Conservation (phyloP, 805 yeast species). For the Myxozyma vanderwaltii region DNA sequence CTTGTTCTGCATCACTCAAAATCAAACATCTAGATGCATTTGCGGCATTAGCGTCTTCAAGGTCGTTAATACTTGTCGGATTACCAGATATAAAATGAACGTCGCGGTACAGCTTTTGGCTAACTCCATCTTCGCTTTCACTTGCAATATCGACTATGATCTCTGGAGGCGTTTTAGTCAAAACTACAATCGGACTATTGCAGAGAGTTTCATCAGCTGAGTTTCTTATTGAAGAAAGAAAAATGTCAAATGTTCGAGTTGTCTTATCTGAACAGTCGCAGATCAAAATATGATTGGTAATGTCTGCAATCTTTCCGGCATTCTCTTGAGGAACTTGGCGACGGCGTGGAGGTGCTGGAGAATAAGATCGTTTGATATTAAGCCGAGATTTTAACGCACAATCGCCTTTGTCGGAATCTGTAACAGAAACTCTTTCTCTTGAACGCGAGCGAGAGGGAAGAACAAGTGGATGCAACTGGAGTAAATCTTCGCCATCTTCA, state of each 20-base stretch:
- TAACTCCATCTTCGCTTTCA: background rate
- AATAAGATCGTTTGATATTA: background rate
- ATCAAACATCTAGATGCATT: slow-evolving; percentile 15
- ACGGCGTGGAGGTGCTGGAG: background rate
- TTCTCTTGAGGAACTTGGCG: background rate
- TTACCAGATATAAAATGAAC: slow-evolving; percentile 16
- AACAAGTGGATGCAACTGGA: background rate
- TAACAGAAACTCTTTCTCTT: too few species aligned
- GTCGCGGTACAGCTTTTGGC: background rate
- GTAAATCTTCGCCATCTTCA: too few species aligned
- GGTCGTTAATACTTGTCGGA: slow-evolving; percentile 18
- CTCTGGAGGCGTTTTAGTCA: slow-evolving; percentile 7
- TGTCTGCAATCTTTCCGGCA: background rate
- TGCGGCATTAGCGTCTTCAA: slow-evolving; percentile 11
- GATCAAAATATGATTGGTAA: slow-evolving; percentile 9
- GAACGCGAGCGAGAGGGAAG: background rate
- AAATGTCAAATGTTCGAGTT: slow-evolving; percentile 8
- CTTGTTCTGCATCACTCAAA: slow-evolving; percentile 8
- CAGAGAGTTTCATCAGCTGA: slow-evolving; percentile 2
- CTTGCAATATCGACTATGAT: background rate
- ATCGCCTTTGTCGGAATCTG: background rate
- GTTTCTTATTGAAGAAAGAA: slow-evolving; percentile 12
- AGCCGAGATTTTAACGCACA: background rate
- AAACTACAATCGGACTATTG: background rate
- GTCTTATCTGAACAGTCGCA: slow-evolving; percentile 22